Conservation (phyloP, 2,329 filamentous ascomycete genomes). For the Penicillium olsonii region DNA sequence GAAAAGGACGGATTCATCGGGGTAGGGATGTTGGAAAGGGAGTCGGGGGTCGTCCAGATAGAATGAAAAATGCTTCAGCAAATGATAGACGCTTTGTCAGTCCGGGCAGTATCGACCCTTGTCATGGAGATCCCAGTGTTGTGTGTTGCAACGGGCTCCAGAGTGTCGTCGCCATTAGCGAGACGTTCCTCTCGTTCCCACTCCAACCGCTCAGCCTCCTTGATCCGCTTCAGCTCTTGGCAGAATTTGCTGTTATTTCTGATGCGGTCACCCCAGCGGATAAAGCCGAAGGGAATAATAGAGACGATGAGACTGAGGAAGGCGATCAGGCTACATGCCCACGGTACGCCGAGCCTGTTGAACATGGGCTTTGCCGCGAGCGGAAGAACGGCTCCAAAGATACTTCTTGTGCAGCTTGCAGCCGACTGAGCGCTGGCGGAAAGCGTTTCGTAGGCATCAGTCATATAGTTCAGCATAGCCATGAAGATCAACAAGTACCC, state of each 20-base stretch:
- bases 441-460: constrained; percentile 68
- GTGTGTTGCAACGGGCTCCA: constrained; percentile 14
- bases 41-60: not conserved
- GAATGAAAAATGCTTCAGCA: constrained; percentile 4
- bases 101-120: constrained; percentile 23
- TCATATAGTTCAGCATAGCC: constrained; percentile 65
- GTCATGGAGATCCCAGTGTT: constrained; percentile 16
- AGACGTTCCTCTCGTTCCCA: constrained; percentile 19
- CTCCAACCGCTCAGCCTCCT: constrained; percentile 33
- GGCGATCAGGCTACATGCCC: constrained; percentile 46
- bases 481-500: constrained; percentile 66
- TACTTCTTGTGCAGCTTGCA: constrained; percentile 52
- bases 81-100: constrained; percentile 24
- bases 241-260: constrained; percentile 46
- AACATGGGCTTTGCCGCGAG: constrained; percentile 52
- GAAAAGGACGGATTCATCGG: not conserved
- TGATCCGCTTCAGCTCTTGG: constrained; percentile 40
- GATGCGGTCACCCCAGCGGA: constrained; percentile 42
- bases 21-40: not conserved
- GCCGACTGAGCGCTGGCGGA: constrained; percentile 61
- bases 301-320: constrained; percentile 43
- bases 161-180: constrained; percentile 1
- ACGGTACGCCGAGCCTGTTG: constrained; percentile 41
- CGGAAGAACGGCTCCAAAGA: constrained; percentile 60
- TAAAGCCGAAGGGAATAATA: constrained; percentile 46